Evolutionary conservation across 2,329 filamentous ascomycete species (phyloP).

Genomic region (Thyridium curvatum): DNA sequence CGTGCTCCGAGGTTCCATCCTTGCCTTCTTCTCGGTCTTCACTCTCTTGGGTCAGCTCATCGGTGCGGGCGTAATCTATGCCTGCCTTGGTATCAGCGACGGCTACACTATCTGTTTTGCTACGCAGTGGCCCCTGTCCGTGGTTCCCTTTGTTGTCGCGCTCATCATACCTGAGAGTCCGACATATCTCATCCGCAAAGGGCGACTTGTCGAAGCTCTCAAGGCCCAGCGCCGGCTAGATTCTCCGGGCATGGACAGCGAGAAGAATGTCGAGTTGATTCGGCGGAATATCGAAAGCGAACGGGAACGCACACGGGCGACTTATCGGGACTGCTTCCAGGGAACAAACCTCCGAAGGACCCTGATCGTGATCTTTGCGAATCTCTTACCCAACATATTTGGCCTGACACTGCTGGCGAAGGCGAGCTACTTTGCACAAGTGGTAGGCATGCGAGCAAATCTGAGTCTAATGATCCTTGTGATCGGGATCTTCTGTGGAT

Average conservation of each 20-base stretch:
- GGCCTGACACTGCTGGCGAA: not conserved
- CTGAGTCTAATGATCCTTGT: conserved; percentile 35
- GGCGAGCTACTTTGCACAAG: conserved; percentile 17
- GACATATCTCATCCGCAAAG: conserved; percentile 37
- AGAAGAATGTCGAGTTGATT: too few relatives aligned
- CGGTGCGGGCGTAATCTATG: conserved; percentile 35
- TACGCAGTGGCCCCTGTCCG: conserved; percentile 36
- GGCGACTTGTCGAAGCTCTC: conserved; percentile 19
- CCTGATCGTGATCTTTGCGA: conserved; percentile 16
- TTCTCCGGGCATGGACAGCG: too few relatives aligned
- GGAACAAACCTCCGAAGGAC: conserved; percentile 19
- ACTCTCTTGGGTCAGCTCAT: conserved; percentile 41
- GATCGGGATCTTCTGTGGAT: conserved; percentile 35
- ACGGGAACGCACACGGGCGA: not conserved
- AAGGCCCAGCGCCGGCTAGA: too few relatives aligned
- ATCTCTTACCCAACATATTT: not conserved
- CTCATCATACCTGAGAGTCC: conserved; percentile 44
- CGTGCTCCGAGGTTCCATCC: conserved; percentile 35
- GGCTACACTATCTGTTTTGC: conserved; percentile 34
- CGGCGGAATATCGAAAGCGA: too few relatives aligned
- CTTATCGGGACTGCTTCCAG: conserved; percentile 16
- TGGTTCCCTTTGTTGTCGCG: conserved; percentile 32
- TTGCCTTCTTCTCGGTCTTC: conserved; percentile 43
- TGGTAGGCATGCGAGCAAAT: conserved; percentile 21
- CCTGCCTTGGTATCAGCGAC: conserved; percentile 20